These are phyloP conservation scores for Vanrija humicola DNA, from an alignment of 1,284 basidiomycete species.

Conservation along the genomic window DNA sequence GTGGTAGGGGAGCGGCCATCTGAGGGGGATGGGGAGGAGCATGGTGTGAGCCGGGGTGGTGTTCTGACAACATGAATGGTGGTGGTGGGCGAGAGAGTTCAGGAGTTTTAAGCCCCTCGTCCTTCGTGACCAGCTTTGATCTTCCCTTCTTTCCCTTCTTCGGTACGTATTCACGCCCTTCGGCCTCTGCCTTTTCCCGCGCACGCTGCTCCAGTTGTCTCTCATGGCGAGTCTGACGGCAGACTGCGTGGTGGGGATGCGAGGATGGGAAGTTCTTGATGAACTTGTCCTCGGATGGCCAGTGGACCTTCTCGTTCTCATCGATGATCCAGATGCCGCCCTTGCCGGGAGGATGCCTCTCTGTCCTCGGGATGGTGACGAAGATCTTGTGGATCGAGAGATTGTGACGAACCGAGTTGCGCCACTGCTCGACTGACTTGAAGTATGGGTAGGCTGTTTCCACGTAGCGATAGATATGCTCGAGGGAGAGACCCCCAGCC, in stretches of 20 bases:
- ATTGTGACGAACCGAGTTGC: slow-evolving; percentile 85
- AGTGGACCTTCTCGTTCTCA: slow-evolving; percentile 44
- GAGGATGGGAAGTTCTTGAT: slow-evolving; percentile 44
- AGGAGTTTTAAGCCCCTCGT: neutral
- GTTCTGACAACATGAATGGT: neutral
- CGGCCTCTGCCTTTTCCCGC: slow-evolving; percentile 38
- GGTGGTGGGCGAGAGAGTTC: neutral
- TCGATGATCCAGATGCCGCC: slow-evolving; percentile 50
- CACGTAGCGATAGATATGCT: slow-evolving; percentile 95
- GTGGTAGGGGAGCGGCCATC: neutral
- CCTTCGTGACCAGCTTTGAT: slow-evolving; percentile 12
- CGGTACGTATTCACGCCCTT: slow-evolving; percentile 39
- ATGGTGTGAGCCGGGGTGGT: neutral
- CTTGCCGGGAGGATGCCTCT: slow-evolving; percentile 45
- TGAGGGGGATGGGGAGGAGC: slow-evolving; percentile 1
- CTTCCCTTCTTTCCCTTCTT: slow-evolving; percentile 46
- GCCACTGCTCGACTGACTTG: slow-evolving; percentile 88
- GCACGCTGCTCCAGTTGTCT: slow-evolving; percentile 35
- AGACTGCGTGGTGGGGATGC: slow-evolving; percentile 39
- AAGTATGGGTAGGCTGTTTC: slow-evolving; percentile 90
- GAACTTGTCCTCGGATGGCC: slow-evolving; percentile 44
- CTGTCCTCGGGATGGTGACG: slow-evolving; percentile 53
- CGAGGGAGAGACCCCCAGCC: slow-evolving; percentile 78
- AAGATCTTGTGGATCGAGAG: slow-evolving; percentile 82
- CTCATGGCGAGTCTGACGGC: slow-evolving; percentile 43